Conservation (phyloP, 2,329 filamentous ascomycete genomes). For the Xylaria sp. region DNA sequence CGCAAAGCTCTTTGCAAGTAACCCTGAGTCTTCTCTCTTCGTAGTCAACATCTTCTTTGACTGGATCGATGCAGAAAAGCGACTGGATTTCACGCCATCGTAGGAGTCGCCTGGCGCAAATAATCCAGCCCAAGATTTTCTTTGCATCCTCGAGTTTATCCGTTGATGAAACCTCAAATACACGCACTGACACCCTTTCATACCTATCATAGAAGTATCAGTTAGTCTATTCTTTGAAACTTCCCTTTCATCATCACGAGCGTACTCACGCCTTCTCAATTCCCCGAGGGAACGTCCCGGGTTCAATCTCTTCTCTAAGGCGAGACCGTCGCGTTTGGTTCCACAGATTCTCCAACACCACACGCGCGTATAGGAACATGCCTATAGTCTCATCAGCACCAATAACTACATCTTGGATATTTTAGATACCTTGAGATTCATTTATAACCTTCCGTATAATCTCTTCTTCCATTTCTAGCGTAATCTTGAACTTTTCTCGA, state of each 20-base stretch:
- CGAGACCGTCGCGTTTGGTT: slow-evolving; percentile 15
- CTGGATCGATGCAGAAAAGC: slow-evolving; percentile 29
- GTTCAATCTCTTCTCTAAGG: slow-evolving; percentile 21
- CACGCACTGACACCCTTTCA: slow-evolving; percentile 1
- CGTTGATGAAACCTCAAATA: slow-evolving; percentile 1
- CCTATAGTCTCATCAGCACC: neutral
- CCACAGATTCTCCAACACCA: slow-evolving; percentile 23
- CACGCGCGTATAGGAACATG: slow-evolving; percentile 25
- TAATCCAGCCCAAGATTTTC: slow-evolving; percentile 22
- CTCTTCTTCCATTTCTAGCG: neutral
- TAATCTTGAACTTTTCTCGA: neutral
- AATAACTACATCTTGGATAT: neutral
- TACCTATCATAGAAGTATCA: neutral
- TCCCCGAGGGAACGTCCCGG: slow-evolving; percentile 8
- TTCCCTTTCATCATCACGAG: neutral
- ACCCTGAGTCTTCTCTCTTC: slow-evolving; percentile 22
- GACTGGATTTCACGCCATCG: slow-evolving; percentile 32
- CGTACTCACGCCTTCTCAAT: slow-evolving; percentile 12
- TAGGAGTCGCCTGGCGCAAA: slow-evolving; percentile 20
- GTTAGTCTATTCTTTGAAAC: neutral
- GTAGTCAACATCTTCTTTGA: slow-evolving; percentile 19
- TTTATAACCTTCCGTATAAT: neutral
- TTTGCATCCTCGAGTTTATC: slow-evolving; percentile 9
- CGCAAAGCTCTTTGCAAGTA: slow-evolving; percentile 31
- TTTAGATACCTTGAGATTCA: neutral